Conservation (phyloP, 352 stramenopile genomes). For the Aphanomyces cochlioides region DNA sequence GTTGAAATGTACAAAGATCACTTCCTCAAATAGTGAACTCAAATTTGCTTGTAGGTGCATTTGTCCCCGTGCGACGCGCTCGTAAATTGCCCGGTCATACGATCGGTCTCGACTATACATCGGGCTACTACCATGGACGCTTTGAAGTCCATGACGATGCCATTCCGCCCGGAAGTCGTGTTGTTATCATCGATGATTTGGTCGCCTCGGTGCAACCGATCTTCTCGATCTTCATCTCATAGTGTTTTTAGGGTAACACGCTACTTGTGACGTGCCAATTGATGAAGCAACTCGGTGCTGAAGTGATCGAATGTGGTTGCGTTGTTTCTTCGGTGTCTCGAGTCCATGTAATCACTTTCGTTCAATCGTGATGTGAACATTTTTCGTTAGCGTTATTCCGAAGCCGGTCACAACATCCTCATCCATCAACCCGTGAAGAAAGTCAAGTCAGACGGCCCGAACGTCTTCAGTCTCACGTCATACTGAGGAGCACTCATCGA, state of each 20-base stretch:
- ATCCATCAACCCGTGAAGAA: constrained; percentile 29
- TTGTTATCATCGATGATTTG: constrained; percentile 77
- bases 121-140: constrained; percentile 62
- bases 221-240: neutral
- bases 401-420: neutral
- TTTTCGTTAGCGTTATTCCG: constrained; percentile 15
- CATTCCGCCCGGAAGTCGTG: constrained; percentile 60
- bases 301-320: constrained; percentile 77
- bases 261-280: constrained; percentile 76
- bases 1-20: constrained; percentile 34
- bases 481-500: neutral
- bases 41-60: constrained; percentile 33
- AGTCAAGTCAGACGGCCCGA: constrained; percentile 19
- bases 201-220: constrained; percentile 57
- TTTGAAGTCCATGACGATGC: constrained; percentile 81
- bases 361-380: neutral
- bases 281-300: constrained; percentile 58
- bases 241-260: constrained; percentile 54
- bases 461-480: constrained; percentile 28
- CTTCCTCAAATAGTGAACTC: constrained; percentile 9
- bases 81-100: constrained; percentile 58
- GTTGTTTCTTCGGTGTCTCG: constrained; percentile 34
- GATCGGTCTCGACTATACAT: constrained; percentile 78
- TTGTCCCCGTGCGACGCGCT: constrained; percentile 69
- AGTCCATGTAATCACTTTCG: constrained; percentile 16